Base-by-base conservation (phyloP, 768 basidiomycete genomes). In the Lactarius psammicola region DNA sequence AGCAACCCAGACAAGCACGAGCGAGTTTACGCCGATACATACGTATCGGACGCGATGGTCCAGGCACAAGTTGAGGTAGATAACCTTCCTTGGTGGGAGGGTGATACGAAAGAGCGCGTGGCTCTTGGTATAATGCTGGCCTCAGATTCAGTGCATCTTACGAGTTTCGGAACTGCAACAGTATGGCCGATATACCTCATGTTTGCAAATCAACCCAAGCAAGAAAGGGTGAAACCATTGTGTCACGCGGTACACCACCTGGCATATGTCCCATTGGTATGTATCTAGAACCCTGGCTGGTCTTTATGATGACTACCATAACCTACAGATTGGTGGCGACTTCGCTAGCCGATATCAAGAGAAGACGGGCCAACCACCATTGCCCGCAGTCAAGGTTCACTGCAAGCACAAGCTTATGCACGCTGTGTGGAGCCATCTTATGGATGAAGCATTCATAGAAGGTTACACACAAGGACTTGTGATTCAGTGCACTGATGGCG, bases 391-490 rank as follows among this genome's bases (percentile, higher is more conserved):
- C 1, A 46, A 69, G 6, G 68, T 68, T 0, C 69, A 46, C 56
- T 72, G 72, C 64, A 67, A 64, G 4, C 71, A 72, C 0, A 72
- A 75, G 38, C 64, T 73, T 11, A 62, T 75, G 44, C 74, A 75
- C 18, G 70, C 13, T 2, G 54, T 68, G 1, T 71, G 72, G 71
- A 40, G 28, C 31, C 17, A 67, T 11, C 56, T 74, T 3, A 58
- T 72, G 0, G 69, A 71, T 38, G 68, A 59, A 9, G 66, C 67
- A 9, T 75, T 75, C 26, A 28, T 68, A 0, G 33, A 74, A 1
- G 73, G 72, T 18, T 75, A 68, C 49, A 33, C 44, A 10, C 0
- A 46, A 0, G 44, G 44, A 0, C 20, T 46, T 10, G 44, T 23
- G 3, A 46, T 46, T 40, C 15, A 67, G 0, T 75, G 73, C 51